These are phyloP conservation scores for Aspergillus heteromorphus DNA, from an alignment of 495 filamentous ascomycete species.

Conservation along the genomic window DNA sequence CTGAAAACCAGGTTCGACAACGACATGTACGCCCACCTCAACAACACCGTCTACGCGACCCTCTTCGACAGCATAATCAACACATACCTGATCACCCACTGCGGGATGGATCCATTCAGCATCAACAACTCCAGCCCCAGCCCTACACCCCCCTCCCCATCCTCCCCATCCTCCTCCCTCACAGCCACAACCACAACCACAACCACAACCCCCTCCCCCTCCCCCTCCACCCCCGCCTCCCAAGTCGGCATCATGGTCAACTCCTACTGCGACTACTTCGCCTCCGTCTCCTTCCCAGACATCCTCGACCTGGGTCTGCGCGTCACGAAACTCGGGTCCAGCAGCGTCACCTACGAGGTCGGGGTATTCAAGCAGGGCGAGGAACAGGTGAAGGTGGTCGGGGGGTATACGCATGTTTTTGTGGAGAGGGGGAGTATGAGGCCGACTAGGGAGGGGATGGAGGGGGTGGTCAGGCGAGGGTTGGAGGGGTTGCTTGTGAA, in stretches of 20 bases:
- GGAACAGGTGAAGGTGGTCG: constrained; percentile 77
- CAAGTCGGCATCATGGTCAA: constrained; percentile 81
- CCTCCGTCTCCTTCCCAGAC: constrained; percentile 75
- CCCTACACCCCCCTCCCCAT: not conserved
- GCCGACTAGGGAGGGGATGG: constrained; percentile 49
- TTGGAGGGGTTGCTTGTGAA: constrained; percentile 45
- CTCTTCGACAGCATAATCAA: constrained; percentile 88
- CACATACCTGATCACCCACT: constrained; percentile 76
- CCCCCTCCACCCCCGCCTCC: not conserved
- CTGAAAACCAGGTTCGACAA: constrained; percentile 73
- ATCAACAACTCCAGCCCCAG: constrained; percentile 30
- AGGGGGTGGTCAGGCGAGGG: constrained; percentile 34
- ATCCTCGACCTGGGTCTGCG: constrained; percentile 75
- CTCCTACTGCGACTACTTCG: constrained; percentile 79
- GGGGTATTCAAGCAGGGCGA: constrained; percentile 75
- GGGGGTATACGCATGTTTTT: constrained; percentile 85
- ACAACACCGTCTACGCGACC: constrained; percentile 78
- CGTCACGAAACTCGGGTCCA: constrained; percentile 77
- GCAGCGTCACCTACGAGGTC: constrained; percentile 89
- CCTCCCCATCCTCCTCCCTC: not conserved
- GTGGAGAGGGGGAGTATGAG: constrained; percentile 67
- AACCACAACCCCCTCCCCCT: not conserved
- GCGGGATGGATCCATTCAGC: constrained; percentile 64
- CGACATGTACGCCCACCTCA: constrained; percentile 90
- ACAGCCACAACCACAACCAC: too few species aligned